Base-by-base conservation (phyloP, 257 asterid genomes). In the Ocimum tenuiflorum region DNA sequence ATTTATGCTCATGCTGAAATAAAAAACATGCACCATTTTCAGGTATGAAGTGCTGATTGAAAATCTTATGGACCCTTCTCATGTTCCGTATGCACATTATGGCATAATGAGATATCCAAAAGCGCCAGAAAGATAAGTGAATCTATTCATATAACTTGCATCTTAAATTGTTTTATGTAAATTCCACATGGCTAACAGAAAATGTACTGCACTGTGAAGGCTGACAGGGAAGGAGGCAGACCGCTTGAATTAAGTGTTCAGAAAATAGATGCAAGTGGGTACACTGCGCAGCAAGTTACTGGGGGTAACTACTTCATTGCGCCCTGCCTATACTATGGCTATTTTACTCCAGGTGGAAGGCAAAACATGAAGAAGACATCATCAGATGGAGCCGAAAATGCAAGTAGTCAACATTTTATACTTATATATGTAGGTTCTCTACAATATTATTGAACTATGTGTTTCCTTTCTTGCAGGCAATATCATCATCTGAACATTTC, bases 21-120 rank as follows among this genome's bases (percentile, higher is more conserved):
- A 24, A 24, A 24, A 24, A 24, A 24, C n/a, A n/a, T 43, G 2
- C 15, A 24, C 24, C 19, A 11, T 70, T 68, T 75, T 63, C 86
- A 89, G 98, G 83, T 91, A 91, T 49, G 98, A 89, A 71, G 49
- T 89, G 70, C 83, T 92, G 73, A 83, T 68, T 46, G 97, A 92
- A 82, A 92, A 92, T 77, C 88, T 89, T 63, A 92, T 92, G 99
- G 99, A 92, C 78, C 99, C 97, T 62, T 83, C 99, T 68, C 99
- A 92, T 74, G 90, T 88, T 66, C 94, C 90, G 23, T 92, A 92
- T 36, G 97, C 99, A 31, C 99, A 92, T 80, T 79, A 88, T 48
- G 91, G 97, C 71, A 83, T 92, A 63, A 78, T 84, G 96, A 78
- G 73, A 45, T 52, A 36, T 5, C 85, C 78, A 39, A 66, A 75